A percentile compares a stretch with the other conserved stretches of the same genome.
These are phyloP conservation scores for Vitis rotundifolia DNA, from an alignment of 164 flowering plant species.

Conservation along the genomic window DNA sequence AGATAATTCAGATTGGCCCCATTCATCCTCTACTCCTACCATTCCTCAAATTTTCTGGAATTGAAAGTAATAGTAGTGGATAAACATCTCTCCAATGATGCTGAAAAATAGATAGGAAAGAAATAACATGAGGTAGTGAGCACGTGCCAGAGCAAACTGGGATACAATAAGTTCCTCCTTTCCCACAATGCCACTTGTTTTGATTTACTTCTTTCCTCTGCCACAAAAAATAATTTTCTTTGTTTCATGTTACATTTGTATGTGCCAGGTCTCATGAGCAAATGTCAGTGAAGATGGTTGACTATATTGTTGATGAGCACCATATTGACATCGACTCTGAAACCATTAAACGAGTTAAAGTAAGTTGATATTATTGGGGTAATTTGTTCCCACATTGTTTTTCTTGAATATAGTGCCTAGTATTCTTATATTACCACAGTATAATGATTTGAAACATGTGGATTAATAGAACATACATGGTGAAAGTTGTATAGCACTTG, in stretches of 20 bases:
- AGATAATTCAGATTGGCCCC: no score
- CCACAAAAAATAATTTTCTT: not conserved
- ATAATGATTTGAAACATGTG: no score
- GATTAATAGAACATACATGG: no score
- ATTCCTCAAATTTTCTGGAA: no score
- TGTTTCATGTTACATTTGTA: constrained; percentile 2
- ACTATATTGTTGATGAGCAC: constrained; percentile 80
- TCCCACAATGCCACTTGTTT: not conserved
- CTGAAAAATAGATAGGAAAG: no score
- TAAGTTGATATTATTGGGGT: constrained; percentile 17
- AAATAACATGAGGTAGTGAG: no score
- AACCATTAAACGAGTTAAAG: constrained; percentile 70
- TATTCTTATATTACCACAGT: not conserved
- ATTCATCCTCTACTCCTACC: no score
- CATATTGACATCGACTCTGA: constrained; percentile 69
- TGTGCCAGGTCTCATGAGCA: constrained; percentile 82
- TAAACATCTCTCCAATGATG: no score
- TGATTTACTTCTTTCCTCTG: not conserved
- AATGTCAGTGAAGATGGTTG: constrained; percentile 84
- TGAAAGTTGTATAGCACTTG: no score
- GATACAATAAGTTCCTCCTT: no score
- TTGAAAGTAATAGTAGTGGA: no score
- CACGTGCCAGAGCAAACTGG: no score
- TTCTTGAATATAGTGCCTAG: not conserved
- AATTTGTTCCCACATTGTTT: not conserved